These are phyloP conservation scores for Astrothelium macrocarpum DNA, from an alignment of 495 filamentous ascomycete species.

Conservation along the genomic window DNA sequence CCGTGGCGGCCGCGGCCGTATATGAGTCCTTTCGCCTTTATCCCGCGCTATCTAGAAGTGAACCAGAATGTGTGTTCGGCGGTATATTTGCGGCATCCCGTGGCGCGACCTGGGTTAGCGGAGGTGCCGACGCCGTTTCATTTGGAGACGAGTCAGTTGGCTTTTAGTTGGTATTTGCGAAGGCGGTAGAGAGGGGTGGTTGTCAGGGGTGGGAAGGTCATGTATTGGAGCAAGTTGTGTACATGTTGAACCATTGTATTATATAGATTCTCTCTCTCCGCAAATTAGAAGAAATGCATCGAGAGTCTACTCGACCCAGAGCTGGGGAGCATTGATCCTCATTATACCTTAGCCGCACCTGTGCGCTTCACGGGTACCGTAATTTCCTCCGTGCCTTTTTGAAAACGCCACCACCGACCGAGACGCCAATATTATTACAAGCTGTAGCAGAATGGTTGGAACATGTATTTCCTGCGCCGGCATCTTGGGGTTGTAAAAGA, in stretches of 20 bases:
- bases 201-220: background rate
- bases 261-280: background rate
- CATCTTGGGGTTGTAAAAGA: background rate
- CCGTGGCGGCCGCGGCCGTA: slow-evolving; percentile 83
- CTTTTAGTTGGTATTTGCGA: slow-evolving; percentile 89
- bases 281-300: background rate
- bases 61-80: slow-evolving; percentile 93
- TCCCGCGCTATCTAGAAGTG: slow-evolving; percentile 91
- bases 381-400: background rate
- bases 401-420: background rate
- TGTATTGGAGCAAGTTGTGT: background rate
- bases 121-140: slow-evolving; percentile 87
- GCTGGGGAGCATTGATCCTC: background rate
- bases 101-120: slow-evolving; percentile 73
- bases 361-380: background rate
- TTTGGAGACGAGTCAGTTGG: slow-evolving; percentile 52
- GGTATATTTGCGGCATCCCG: slow-evolving; percentile 90
- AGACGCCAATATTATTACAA: slow-evolving; percentile 1
- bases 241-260: background rate
- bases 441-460: background rate
- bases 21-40: slow-evolving; percentile 88
- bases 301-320: background rate
- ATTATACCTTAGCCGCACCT: background rate
- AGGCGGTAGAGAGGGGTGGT: slow-evolving; percentile 45
- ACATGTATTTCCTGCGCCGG: background rate